Evolutionary conservation across 257 asterid genomes (phyloP), one percentile per base, ranked within the genome.

Genomic region (Solanum pimpinellifolium): DNA sequence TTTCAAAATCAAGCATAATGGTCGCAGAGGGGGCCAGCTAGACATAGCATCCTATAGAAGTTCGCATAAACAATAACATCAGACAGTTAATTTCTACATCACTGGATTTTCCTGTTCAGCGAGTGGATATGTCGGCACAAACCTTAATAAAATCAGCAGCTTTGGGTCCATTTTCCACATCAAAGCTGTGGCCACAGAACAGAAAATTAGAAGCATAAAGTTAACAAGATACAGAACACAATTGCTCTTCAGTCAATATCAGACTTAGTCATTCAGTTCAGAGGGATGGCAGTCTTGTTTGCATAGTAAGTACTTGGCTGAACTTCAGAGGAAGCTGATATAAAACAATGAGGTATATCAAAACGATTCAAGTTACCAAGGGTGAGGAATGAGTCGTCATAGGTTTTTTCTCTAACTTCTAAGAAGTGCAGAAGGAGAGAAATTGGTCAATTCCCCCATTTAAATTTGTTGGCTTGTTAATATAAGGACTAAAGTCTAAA

Each of bases 101-200:
- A 49, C 20, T 29, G 31, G 46, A 81, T 29, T 49, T 80, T 49
- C 68, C 44, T 49, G 69, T 47, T 47, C 44, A 29, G 85, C 35
- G 5, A 49, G 74, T 39, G 59, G 52, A 85, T 66, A 41, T 3
- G 68, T 35, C 11, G 47, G 73, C 31, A 84, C 88, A 84, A 84
- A 95, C 99, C 98, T 90, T 88, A 74, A 97, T 97, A 91, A 93
- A 97, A 83, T 97, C 98, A 37, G 99, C 99, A 91, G 98, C 98
- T 89, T 91, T 93, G 27, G 99, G 99, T 91, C 99, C 99, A 91
- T 95, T 96, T 86, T 94, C 86, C 85, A 94, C 92, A 90, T 97
- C 99, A 92, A 97, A 97, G 90, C 99, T 97, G 98, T 90, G 44
- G 87, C 66, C 87, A 83, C 49, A 21, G 72, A 65, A 84, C 25